Base-by-base conservation (phyloP, 2,329 filamentous ascomycete genomes). In the Apiospora kogelbergensis region DNA sequence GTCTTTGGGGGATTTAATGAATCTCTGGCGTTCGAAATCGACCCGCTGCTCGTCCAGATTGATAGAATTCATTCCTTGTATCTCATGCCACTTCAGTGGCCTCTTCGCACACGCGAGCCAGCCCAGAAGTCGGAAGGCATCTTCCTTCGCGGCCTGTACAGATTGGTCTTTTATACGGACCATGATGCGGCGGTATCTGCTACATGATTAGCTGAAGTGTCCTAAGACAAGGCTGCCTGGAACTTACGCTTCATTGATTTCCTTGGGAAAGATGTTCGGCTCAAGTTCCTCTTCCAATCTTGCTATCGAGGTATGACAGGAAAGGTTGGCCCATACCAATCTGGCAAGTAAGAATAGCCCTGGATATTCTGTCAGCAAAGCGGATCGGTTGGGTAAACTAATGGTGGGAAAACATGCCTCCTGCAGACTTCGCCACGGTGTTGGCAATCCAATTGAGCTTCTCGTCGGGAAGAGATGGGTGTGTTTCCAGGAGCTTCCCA, bases 71-170 rank as follows among this genome's bases (percentile, higher is more conserved):
- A 78, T 76, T 7, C 70, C 76, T 75, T 83, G 81, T n/a, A 83
- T 78, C 69, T 83, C 82, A 63, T 78, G 74, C 80, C 78, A 81
- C 66, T 78, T 80, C 15, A 83, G 71, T 1, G 81, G 75, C 20
- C 80, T 71, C 68, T 78, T 81, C 4, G 79, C 78, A 70, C 78
- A 82, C 5, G 78, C 75, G 11, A 83, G 73, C 81, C 80, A 83
- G 1, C 79, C 77, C 11, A 84, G 70, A 6, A 84, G 67, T 46
- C 67, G 71, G 63, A 71, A 63, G 4, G 71, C 72, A 24, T 73
- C 68, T 11, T 67, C 53, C 53, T 68, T 70, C 48, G 73, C 69
- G 37, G 33, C 10, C 13, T 24, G 22, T 13, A 48, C 11, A 26
- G 22, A 9, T n/a, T 48, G 46, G 26, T 48, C 46, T 3, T 24